These are phyloP conservation scores for Carallia brachiata DNA, from an alignment of 345 rosid species.

Conservation along the genomic window DNA sequence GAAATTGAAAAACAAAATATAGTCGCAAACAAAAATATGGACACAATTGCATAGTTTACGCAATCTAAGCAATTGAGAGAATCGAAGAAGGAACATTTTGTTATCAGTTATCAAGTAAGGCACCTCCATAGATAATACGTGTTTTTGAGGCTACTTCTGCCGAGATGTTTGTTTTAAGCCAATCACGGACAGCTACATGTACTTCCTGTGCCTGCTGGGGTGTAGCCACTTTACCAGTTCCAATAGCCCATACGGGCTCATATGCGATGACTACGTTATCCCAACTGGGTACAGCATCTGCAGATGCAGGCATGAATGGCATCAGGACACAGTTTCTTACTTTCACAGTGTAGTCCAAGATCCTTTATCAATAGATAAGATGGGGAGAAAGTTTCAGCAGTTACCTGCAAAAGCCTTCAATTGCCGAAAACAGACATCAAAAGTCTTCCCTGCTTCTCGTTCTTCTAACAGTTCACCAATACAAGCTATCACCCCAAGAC, in stretches of 20 bases:
- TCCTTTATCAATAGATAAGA: not conserved
- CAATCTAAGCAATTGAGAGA: not conserved
- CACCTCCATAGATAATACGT: constrained; percentile 96
- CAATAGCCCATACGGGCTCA: constrained; percentile 99
- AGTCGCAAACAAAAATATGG: not conserved
- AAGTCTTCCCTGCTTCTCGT: constrained; percentile 94
- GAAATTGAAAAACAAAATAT: not conserved
- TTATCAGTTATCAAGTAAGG: constrained; percentile 1
- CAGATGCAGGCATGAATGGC: constrained; percentile 5
- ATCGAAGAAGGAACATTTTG: not conserved
- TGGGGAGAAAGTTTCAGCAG: not conserved
- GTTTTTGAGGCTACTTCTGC: constrained; percentile 89
- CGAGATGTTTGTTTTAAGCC: constrained; percentile 90
- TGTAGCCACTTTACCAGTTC: constrained; percentile 95
- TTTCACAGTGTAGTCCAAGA: not conserved
- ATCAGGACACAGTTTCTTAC: constrained; percentile 5
- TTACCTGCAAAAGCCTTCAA: constrained; percentile 86
- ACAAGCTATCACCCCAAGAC: constrained; percentile 93
- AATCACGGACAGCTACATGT: constrained; percentile 80
- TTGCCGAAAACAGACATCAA: constrained; percentile 89
- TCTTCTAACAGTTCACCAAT: constrained; percentile 85
- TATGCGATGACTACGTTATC: constrained; percentile 86
- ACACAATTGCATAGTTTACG: not conserved
- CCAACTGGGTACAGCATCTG: constrained; percentile 94
- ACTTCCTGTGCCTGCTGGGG: constrained; percentile 97